These are phyloP conservation scores for Penicillium sp. DNA, from an alignment of 2,329 filamentous ascomycete genomes.

Conservation along the genomic window DNA sequence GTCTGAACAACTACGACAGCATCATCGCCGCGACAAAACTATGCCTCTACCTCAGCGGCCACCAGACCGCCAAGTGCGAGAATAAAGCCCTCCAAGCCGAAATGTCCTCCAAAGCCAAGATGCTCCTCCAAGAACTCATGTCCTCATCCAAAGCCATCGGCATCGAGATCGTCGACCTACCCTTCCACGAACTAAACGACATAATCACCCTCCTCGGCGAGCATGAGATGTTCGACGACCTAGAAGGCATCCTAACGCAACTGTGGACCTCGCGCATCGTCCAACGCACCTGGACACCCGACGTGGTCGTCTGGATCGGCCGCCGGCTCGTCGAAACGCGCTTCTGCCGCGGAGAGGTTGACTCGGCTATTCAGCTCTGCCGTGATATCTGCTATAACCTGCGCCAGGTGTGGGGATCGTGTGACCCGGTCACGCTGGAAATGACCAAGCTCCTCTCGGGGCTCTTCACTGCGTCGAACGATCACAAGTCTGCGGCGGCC, in stretches of 20 bases:
- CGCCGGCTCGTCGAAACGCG: conserved; percentile 56
- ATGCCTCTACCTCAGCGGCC: conserved; percentile 39
- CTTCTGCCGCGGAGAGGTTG: conserved; percentile 51
- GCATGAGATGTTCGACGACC: conserved; percentile 40
- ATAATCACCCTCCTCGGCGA: conserved; percentile 42
- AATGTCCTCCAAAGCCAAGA: conserved; percentile 38
- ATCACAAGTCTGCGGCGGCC: conserved; percentile 33
- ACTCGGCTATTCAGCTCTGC: conserved; percentile 50
- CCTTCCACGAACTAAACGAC: conserved; percentile 40
- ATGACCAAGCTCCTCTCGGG: conserved; percentile 54
- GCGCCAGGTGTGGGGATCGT: conserved; percentile 54
- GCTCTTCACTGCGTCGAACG: conserved; percentile 48
- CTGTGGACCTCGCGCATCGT: conserved; percentile 52
- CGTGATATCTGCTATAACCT: conserved; percentile 60
- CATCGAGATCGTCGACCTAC: conserved; percentile 38
- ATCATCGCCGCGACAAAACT: conserved; percentile 41
- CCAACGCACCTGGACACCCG: conserved; percentile 48
- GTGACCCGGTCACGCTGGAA: conserved; percentile 51
- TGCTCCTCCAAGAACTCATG: conserved; percentile 39
- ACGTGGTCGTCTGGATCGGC: conserved; percentile 55
- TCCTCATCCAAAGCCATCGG: conserved; percentile 31
- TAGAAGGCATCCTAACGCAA: conserved; percentile 45
- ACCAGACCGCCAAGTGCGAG: conserved; percentile 33
- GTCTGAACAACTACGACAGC: conserved; percentile 34
- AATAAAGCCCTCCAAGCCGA: conserved; percentile 29